phyloP scores from a whole-genome alignment of 768 basidiomycete genomes.

The Leccinellum luteum region DNA sequence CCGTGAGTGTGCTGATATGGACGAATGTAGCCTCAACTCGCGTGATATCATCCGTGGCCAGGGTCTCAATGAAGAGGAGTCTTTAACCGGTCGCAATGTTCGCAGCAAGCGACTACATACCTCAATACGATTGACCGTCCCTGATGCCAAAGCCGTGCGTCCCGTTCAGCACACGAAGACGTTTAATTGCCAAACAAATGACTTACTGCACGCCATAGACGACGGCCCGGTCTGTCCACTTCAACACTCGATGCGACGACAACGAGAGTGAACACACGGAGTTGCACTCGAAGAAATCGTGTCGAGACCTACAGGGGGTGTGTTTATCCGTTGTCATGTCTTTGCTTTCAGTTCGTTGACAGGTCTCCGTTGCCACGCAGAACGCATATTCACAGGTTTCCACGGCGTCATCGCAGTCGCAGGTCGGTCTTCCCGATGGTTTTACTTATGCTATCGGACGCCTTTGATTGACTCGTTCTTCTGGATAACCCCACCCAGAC shows the following conservation, averaged over 20 bases:
- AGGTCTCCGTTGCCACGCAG: background rate
- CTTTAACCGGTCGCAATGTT: conserved; percentile 4
- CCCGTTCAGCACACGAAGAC: background rate
- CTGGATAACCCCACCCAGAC: background rate
- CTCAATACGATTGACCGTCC: conserved; percentile 13
- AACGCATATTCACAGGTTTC: conserved; percentile 16
- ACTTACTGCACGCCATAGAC: conserved; percentile 8
- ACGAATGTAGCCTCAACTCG: conserved; percentile 22
- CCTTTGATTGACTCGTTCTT: background rate
- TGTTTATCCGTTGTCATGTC: background rate
- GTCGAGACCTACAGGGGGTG: conserved; percentile 12
- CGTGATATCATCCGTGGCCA: conserved; percentile 17
- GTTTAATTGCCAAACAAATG: background rate
- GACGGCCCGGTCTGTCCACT: conserved; percentile 11
- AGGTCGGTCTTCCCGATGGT: conserved; percentile 5
- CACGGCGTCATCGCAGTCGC: conserved; percentile 17
- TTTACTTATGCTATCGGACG: background rate
- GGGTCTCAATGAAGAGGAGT: conserved; percentile 28
- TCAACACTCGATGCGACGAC: conserved; percentile 2
- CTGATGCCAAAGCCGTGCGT: conserved; percentile 19
- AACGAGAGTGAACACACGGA: conserved; percentile 5
- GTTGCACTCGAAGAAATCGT: conserved; percentile 19
- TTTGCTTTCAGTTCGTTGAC: background rate
- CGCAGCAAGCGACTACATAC: background rate
- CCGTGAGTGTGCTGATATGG: background rate